Base-by-base conservation (phyloP, 805 yeast genomes). In the Ogataea henricii region DNA sequence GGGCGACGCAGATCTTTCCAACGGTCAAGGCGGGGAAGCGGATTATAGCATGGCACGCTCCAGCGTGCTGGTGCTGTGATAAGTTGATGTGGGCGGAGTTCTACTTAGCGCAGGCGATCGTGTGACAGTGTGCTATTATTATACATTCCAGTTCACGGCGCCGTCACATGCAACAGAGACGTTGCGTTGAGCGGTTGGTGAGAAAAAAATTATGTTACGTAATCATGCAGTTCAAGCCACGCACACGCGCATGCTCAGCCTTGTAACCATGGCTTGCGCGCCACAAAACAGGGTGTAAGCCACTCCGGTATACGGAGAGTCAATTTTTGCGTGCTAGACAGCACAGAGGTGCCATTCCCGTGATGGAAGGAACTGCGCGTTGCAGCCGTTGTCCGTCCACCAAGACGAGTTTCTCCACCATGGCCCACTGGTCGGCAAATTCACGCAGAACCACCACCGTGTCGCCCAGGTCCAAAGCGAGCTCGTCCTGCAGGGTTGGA, bases 401-500 rank as follows among this genome's bases (percentile, higher is more conserved):
- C 2, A 6, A 9, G 4, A 17, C 36, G 12, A 42, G 23, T 21
- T 42, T 34, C 20, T 42, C 45, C 30, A 42, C 45, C 23, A 23
- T 16, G n/a, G 39, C 45, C 45, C 45, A 42, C 18, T 42, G 38
- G 33, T 42, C 45, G 27, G 34, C 39, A 18, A 20, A 42, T 17
- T 34, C 33, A 16, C 20, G 30, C 25, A 33, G 23, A 10, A 42
- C 25, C 13, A n/a, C 23, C 3, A 42, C 45, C 6, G 33, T 13
- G 13, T 42, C 45, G 25, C 30, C 39, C 14, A 10, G 30, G 25
- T 42, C 39, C 32, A 42, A 33, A 4, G 33, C 20, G 3, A 42
- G 23, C 25, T 42, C 45, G 32, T 42, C 45, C 16, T 25, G 25
- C 16, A 42, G n/a, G 21, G 6, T 23, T 5, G 45, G 39, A 17